A percentile compares a stretch with the other conserved stretches of the same genome.
Evolutionary conservation across 495 filamentous ascomycete species (phyloP).

Genomic region (Platismatia glauca): DNA sequence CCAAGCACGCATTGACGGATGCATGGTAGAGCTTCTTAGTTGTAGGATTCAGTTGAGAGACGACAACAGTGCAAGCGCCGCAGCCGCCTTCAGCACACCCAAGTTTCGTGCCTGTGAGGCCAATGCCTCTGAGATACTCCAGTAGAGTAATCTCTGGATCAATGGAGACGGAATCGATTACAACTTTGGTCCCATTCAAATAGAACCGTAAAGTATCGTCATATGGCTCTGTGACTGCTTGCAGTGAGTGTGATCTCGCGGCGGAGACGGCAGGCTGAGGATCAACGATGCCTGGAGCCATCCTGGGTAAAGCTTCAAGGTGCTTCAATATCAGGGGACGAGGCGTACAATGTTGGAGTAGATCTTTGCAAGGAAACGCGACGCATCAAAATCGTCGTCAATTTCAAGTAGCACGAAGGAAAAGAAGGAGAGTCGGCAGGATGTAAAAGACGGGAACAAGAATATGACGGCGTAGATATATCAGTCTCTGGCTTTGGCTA

Average conservation of each 20-base stretch:
- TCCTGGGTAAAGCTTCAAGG: conserved; percentile 22
- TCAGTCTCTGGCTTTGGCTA: conserved; percentile 1
- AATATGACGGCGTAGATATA: neutral
- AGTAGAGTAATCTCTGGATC: conserved; percentile 90
- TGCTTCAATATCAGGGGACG: neutral
- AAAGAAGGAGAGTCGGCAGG: neutral
- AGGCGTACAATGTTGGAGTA: neutral
- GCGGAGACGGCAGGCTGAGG: conserved; percentile 40
- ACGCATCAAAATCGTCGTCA: neutral
- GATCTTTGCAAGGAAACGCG: neutral
- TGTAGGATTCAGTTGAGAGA: conserved; percentile 87
- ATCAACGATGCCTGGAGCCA: conserved; percentile 53
- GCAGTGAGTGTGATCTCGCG: conserved; percentile 38
- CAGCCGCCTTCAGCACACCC: conserved; percentile 93
- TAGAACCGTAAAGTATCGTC: conserved; percentile 72
- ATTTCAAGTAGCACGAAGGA: neutral
- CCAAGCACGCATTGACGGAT: conserved; percentile 88
- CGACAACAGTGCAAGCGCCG: conserved; percentile 92
- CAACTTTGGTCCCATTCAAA: conserved; percentile 88
- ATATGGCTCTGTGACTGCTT: conserved; percentile 53
- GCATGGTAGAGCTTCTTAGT: conserved; percentile 86
- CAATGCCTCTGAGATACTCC: conserved; percentile 85
- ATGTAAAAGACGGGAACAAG: neutral
- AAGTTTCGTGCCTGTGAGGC: conserved; percentile 67
- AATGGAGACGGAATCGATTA: conserved; percentile 55